A percentile compares a stretch with the other conserved stretches of the same genome.
These are phyloP conservation scores for Chondrus crispus DNA, from an alignment of 23 red algal genomes.

Conservation along the genomic window DNA sequence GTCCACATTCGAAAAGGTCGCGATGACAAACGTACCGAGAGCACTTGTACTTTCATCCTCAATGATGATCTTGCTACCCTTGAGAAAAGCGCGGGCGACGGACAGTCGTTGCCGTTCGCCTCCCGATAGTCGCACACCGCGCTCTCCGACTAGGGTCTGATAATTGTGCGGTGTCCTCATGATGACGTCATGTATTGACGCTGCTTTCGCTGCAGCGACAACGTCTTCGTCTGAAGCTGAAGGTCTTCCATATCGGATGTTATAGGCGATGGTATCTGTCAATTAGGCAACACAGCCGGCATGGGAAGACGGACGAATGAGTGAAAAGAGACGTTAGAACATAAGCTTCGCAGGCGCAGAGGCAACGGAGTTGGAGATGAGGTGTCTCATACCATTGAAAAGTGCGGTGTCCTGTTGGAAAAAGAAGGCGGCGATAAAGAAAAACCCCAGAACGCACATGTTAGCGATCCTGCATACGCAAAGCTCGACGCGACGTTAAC, in stretches of 20 bases:
- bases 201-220: conserved; percentile 75
- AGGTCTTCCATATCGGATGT: conserved; percentile 91
- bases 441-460: too few species aligned
- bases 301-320: too few species aligned
- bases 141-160: conserved; percentile 84
- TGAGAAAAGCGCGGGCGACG: conserved; percentile 86
- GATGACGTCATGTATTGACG: conserved; percentile 90
- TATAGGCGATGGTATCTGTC: conserved; percentile 95
- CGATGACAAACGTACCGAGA: conserved; percentile 54
- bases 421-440: too few species aligned
- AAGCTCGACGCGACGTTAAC: too few species aligned
- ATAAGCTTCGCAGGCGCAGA: too few species aligned
- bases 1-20: too few species aligned
- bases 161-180: conserved; percentile 78
- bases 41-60: conserved; percentile 93
- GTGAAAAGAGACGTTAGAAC: too few species aligned
- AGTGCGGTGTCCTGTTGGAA: conserved; percentile 54
- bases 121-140: conserved; percentile 81
- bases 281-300: too few species aligned
- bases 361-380: too few species aligned
- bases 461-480: too few species aligned
- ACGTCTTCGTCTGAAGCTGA: conserved; percentile 77
- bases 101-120: conserved; percentile 96
- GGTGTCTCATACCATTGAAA: conserved; percentile 38
- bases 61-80: conserved; percentile 70